Conservation (phyloP, 257 asterid genomes). For the Scutellaria galericulata region DNA sequence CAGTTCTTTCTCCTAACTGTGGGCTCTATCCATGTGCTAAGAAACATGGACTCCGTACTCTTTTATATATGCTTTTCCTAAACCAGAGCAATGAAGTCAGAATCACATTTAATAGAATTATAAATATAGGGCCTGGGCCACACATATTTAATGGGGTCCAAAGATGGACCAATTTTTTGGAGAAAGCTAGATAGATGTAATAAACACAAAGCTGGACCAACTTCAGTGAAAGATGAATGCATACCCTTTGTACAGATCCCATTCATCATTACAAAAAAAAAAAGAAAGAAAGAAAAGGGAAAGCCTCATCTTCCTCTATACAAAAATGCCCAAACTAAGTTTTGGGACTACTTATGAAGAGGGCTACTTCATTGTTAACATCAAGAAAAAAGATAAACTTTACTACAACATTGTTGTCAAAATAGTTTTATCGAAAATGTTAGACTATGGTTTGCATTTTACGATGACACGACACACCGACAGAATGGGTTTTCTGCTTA, state of each 20-base stretch:
- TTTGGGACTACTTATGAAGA: conserved; percentile 55
- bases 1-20: conserved; percentile 32
- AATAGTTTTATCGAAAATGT: not conserved
- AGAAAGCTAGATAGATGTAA: conserved; percentile 21
- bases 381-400: not conserved
- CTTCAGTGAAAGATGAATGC: conserved; percentile 26
- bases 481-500: conserved; percentile 58
- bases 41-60: conserved; percentile 54
- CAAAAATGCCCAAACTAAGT: conserved; percentile 56
- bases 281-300: not conserved
- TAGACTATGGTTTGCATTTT: conserved; percentile 48
- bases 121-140: conserved; percentile 46
- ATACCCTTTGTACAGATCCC: conserved; percentile 37
- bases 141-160: conserved; percentile 59
- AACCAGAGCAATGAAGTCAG: conserved; percentile 57
- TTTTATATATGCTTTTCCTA: conserved; percentile 37
- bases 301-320: conserved; percentile 53
- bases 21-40: conserved; percentile 77
- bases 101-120: conserved; percentile 56
- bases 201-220: conserved; percentile 42
- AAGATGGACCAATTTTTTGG: conserved; percentile 52
- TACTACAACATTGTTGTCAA: conserved; percentile 6
- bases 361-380: conserved; percentile 52
- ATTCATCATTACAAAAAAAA: conserved; percentile 11
- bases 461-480: conserved; percentile 46